phyloP scores from a whole-genome alignment of 2,329 filamentous ascomycete species.

The Tolypocladium endophyticum region DNA sequence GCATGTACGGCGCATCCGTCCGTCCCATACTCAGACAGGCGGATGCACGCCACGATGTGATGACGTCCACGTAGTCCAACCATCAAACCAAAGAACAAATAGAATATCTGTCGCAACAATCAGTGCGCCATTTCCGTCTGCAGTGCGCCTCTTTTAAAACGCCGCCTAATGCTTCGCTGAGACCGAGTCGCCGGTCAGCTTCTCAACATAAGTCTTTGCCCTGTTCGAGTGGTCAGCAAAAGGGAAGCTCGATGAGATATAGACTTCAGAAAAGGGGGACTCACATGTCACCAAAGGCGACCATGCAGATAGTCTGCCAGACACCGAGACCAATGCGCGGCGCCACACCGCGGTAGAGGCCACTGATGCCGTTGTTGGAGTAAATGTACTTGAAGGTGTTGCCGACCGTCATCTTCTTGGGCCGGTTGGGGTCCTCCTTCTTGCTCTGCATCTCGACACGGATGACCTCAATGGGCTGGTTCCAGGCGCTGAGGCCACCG shows the following conservation, averaged over 20 bases:
- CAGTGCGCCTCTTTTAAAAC: conserved; percentile 10
- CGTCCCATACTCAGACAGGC: not conserved
- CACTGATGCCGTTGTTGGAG: conserved; percentile 73
- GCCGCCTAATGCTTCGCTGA: conserved; percentile 56
- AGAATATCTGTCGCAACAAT: not conserved
- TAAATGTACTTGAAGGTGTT: conserved; percentile 87
- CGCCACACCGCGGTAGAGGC: conserved; percentile 89
- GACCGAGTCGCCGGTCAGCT: conserved; percentile 52
- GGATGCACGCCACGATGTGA: not conserved
- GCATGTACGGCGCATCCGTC: not conserved
- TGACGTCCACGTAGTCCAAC: not conserved
- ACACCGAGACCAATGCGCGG: conserved; percentile 90
- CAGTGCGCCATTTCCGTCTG: not conserved
- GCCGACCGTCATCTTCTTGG: conserved; percentile 97
- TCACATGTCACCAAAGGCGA: conserved; percentile 95
- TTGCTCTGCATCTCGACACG: conserved; percentile 99
- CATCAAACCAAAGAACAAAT: not conserved
- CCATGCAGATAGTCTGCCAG: conserved; percentile 99
- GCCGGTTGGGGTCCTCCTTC: conserved; percentile 92
- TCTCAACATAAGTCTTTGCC: conserved; percentile 58
- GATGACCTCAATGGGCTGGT: conserved; percentile 99
- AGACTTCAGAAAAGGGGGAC: conserved; percentile 18
- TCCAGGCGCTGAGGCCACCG: conserved; percentile 95
- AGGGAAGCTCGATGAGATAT: conserved; percentile 3
- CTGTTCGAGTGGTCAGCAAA: conserved; percentile 27